Evolutionary conservation across 139 green algal species (phyloP), one percentile per base, ranked within the genome.

Genomic region (Tetratostichococcus sp.): DNA sequence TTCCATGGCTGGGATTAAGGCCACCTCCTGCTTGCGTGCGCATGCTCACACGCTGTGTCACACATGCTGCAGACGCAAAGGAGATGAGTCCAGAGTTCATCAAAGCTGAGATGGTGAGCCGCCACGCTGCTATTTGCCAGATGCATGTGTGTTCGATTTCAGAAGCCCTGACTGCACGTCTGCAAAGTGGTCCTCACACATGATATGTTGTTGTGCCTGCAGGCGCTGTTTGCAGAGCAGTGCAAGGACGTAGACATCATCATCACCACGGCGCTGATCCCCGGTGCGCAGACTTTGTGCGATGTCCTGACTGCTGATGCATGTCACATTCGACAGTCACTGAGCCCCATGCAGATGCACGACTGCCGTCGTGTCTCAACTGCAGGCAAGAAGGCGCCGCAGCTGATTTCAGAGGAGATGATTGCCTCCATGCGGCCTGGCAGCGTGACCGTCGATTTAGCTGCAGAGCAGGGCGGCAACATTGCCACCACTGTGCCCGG

Each of bases 181-280:
- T n/a, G n/a, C n/a, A n/a, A n/a, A n/a, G n/a, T n/a, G n/a, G n/a
- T n/a, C n/a, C n/a, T n/a, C n/a, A n/a, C n/a, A n/a, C n/a, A n/a
- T n/a, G n/a, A n/a, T n/a, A n/a, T n/a, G n/a, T n/a, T n/a, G n/a
- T n/a, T n/a, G n/a, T n/a, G n/a, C n/a, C 72, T 88, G 83, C 86
- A 89, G 83, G 77, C 57, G 30, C 76, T 92, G 70, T 89, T 95
- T 87, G 69, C 57, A 35, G 35, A 87, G 68, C 92, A 97, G 85
- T 87, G 80, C 70, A 86, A 86, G 77, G 93, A 97, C 30, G 88
- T 96, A 14, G 93, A 97, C 84, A 93, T 97, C 78, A 90, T 97
- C 83, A 93, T 98, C 86, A 90, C 89, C 71, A 98, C 93, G 1
- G 93, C 93, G 0, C 83, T 91, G 30, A 90, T 94, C 70, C 89